Percentiles rank a stretch among this genome's conserved stretches.
Conservation (phyloP, 768 basidiomycete species). For the Tephrocybe sp. region DNA sequence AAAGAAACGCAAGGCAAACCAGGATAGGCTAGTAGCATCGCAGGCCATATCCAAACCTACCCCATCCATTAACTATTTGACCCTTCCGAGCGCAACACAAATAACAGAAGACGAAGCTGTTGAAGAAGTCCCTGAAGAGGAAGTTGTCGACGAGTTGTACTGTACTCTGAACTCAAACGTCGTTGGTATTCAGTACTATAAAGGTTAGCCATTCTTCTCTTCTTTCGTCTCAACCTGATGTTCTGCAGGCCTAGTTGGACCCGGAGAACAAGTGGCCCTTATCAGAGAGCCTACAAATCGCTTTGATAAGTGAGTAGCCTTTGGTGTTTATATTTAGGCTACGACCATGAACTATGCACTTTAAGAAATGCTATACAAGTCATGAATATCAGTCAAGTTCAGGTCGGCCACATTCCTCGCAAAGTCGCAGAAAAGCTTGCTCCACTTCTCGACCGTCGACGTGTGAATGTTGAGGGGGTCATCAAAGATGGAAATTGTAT, state of each 20-base stretch:
- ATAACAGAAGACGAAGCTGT: slow-evolving; percentile 38
- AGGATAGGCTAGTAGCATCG: slow-evolving; percentile 19
- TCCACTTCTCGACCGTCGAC: slow-evolving; percentile 63
- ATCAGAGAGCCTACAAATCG: slow-evolving; percentile 64
- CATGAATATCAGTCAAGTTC: slow-evolving; percentile 66
- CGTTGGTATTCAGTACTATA: slow-evolving; percentile 86
- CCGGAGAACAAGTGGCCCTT: slow-evolving; percentile 75
- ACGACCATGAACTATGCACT: no score
- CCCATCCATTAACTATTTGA: slow-evolving; percentile 3
- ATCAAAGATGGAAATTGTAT: slow-evolving; percentile 70
- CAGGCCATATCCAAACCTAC: neutral
- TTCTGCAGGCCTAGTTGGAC: slow-evolving; percentile 70
- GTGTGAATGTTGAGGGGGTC: slow-evolving; percentile 72
- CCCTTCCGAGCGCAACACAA: slow-evolving; percentile 15
- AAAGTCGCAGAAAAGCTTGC: slow-evolving; percentile 59
- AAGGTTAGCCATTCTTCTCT: slow-evolving; percentile 37
- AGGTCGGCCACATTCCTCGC: slow-evolving; percentile 83
- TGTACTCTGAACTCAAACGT: slow-evolving; percentile 57
- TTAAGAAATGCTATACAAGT: slow-evolving; percentile 79
- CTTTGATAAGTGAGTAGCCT: slow-evolving; percentile 57
- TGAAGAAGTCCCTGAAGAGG: slow-evolving; percentile 46
- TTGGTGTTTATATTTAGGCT: no score
- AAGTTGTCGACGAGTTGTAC: slow-evolving; percentile 67
- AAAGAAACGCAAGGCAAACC: slow-evolving; percentile 45
- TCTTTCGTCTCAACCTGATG: slow-evolving; percentile 5